Evolutionary conservation across 768 basidiomycete genomes (phyloP), one percentile per base, ranked within the genome.

Genomic region (Amanita rubescens): DNA sequence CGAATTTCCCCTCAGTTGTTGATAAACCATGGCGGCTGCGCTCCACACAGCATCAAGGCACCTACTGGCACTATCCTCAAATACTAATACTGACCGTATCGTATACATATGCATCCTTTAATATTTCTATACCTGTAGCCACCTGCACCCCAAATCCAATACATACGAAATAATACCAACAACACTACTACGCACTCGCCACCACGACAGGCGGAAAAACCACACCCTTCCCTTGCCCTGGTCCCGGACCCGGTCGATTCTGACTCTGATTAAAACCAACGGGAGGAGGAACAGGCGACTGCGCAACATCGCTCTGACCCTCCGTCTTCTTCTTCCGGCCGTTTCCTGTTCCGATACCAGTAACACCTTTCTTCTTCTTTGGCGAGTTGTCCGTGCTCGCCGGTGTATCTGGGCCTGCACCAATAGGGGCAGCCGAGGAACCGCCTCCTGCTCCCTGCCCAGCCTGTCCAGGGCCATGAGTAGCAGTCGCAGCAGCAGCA

Each of bases 291-390:
- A 15, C 44, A 37, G 52, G 44, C 7, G 52, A 53, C 24, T 46
- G 52, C 8, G 33, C 45, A 43, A 43, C 22, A 12, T 53, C 52
- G 10, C 10, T 22, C 43, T 41, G 44, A 1, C 43, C 43, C 17
- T 46, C 52, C 15, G 19, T 49, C 62, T 69, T 77, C 69, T 77
- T 77, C 71, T 79, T 78, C 57, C 73, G 65, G 55, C 75, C 75
- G 61, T 72, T 74, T 41, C 74, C 75, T 27, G 69, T 65, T 32
- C 75, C 76, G 37, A 73, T 69, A 7, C 71, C 74, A 45, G 59
- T 65, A 62, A 55, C 65, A 27, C 63, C 68, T 51, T 70, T 72
- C 67, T 76, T 77, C 72, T 76, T 77, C 68, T 75, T 74, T 48
- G 61, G 52, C 14, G 66, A 55, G 20, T 41, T 37, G 15, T 46